Evolutionary conservation across 1,284 basidiomycete species (phyloP).

Genomic region (Puccinia triticina): DNA sequence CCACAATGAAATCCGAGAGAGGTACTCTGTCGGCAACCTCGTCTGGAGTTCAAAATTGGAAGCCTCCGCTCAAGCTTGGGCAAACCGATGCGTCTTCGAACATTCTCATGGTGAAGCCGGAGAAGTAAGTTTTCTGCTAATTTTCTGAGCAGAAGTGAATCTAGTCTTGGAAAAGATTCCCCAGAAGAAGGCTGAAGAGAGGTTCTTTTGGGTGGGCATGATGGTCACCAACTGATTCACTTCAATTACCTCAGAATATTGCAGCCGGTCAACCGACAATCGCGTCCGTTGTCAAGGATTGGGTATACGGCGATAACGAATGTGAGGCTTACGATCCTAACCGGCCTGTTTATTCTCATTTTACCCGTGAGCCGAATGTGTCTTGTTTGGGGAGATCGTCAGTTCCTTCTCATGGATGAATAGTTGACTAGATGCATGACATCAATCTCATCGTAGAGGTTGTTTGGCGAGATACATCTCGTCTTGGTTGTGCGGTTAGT

Average conservation of each 20-base stretch:
- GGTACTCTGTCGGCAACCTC: background rate
- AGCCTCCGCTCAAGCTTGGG: constrained; percentile 16
- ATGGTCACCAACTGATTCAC: background rate
- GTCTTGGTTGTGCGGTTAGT: background rate
- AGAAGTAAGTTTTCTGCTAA: background rate
- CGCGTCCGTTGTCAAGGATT: constrained; percentile 7
- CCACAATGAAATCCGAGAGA: background rate
- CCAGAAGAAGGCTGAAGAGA: background rate
- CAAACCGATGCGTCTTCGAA: constrained; percentile 4
- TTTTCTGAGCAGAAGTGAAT: background rate
- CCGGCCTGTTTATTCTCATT: background rate
- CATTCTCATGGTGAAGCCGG: background rate
- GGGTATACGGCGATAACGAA: background rate
- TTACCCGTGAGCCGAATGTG: constrained; percentile 44
- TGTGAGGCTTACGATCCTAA: background rate
- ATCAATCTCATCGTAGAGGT: constrained; percentile 13
- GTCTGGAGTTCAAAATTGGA: constrained; percentile 2
- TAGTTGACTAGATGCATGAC: no score
- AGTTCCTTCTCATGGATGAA: background rate
- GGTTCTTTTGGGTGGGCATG: background rate
- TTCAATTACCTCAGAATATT: constrained; percentile 22
- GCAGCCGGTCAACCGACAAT: constrained; percentile 8
- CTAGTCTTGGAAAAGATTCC: background rate
- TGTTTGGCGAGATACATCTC: background rate
- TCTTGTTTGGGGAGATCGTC: no score